Evolutionary conservation across 2,329 filamentous ascomycete species (phyloP), one percentile per base, ranked within the genome.

Genomic region (Pleurostoma richardsiae): DNA sequence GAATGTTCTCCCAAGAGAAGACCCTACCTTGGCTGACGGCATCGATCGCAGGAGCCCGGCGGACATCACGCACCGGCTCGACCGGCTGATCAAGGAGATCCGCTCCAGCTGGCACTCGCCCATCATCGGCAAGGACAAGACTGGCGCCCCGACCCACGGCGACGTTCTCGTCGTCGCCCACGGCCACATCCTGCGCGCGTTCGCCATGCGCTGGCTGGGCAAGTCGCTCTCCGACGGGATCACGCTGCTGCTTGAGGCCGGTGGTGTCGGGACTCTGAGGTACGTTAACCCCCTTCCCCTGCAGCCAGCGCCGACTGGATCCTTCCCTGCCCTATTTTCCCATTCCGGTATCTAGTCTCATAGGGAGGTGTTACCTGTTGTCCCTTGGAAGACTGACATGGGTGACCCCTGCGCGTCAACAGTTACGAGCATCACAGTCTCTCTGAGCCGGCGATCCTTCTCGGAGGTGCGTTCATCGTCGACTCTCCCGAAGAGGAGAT

Each of bases 131-230:
- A 74, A 77, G 55, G 63, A 67, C 41, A 60, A 60, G 48, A 60
- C 59, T 7, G 61, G 69, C 6, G 50, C 54, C 6, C 57, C 50
- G 27, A 51, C 53, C 19, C 67, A 64, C 11, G 70, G 79, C 11
- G 88, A 92, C 64, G 81, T 92, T 19, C 65, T 92, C 28, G 74
- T 96, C 42, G 89, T 96, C 5, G 91, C 89, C 27, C 91, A 96
- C 62, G 91, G 91, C 0, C 91, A 96, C 68, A 92, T 96, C 47
- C 70, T 96, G 45, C 77, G 91, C 11, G 88, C 89, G 0, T 90
- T 96, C 63, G 90, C 91, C 5, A 88, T 92, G 73, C 77, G 90
- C 30, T 96, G 91, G 91, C 78, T 84, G 0, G 81, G 82, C 0
- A 86, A 86, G 69, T 74, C 80, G 10, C 71, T 96, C 49, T 78